Conservation (phyloP, 2,329 filamentous ascomycete genomes). For the Eutypa lata region DNA sequence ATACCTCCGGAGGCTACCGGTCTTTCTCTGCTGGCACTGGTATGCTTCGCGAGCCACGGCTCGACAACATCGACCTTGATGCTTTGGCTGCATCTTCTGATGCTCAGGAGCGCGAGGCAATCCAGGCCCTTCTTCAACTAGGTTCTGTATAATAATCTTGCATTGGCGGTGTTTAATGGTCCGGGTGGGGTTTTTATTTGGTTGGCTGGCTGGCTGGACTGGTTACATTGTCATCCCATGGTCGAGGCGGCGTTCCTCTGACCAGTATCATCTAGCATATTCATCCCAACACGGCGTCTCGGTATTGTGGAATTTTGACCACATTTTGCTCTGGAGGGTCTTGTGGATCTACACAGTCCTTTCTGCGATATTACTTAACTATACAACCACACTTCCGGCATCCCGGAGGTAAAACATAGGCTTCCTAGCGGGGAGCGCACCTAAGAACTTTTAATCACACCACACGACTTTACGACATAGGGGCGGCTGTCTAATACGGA, state of each 20-base stretch:
- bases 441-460: slow-evolving; percentile 20
- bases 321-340: slow-evolving; percentile 14
- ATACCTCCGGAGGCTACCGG: slow-evolving; percentile 43
- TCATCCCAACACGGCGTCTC: slow-evolving; percentile 22
- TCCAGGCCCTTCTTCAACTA: slow-evolving; percentile 77
- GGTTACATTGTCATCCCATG: slow-evolving; percentile 21
- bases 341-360: slow-evolving; percentile 14
- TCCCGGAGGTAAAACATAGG: slow-evolving; percentile 18
- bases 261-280: slow-evolving; percentile 21
- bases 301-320: slow-evolving; percentile 16
- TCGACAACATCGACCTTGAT: slow-evolving; percentile 50
- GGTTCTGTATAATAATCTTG: slow-evolving; percentile 68
- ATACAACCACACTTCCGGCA: slow-evolving; percentile 23
- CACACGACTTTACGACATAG: slow-evolving; percentile 24
- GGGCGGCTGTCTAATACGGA: slow-evolving; percentile 10
- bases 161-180: slow-evolving; percentile 51
- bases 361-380: slow-evolving; percentile 14
- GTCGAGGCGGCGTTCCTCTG: slow-evolving; percentile 25
- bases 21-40: slow-evolving; percentile 49
- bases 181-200: slow-evolving; percentile 18
- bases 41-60: slow-evolving; percentile 52
- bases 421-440: slow-evolving; percentile 21
- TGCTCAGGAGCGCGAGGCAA: slow-evolving; percentile 75
- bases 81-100: slow-evolving; percentile 53
- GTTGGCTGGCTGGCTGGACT: slow-evolving; percentile 22